A percentile compares a stretch with the other conserved stretches of the same genome.
Evolutionary conservation across 495 filamentous ascomycete genomes (phyloP).

Genomic region (Pseudomonodictys pantanalensis): DNA sequence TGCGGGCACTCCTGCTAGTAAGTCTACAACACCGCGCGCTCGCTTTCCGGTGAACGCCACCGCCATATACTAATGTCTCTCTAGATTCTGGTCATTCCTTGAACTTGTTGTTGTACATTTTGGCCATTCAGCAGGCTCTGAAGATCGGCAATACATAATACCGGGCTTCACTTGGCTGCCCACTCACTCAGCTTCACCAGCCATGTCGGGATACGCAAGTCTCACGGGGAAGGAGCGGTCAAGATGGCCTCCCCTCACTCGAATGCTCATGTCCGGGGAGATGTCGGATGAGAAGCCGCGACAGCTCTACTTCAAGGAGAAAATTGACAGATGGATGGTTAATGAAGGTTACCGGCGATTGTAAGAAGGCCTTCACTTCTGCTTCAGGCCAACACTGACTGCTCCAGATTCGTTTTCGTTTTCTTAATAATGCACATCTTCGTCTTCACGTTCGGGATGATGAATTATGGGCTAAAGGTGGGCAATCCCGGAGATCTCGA

Average conservation of each 20-base stretch:
- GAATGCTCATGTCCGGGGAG: constrained; percentile 48
- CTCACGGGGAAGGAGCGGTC: constrained; percentile 38
- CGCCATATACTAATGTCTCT: constrained; percentile 7
- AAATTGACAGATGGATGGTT: constrained; percentile 63
- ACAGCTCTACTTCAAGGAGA: constrained; percentile 53
- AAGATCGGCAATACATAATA: constrained; percentile 31
- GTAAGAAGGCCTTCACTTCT: constrained; percentile 41
- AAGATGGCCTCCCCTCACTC: constrained; percentile 40
- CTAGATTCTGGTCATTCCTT: constrained; percentile 33
- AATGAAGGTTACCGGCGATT: constrained; percentile 74
- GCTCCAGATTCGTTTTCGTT: constrained; percentile 62
- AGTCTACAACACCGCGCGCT: constrained; percentile 4
- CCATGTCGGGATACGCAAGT: constrained; percentile 28
- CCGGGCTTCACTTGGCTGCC: background rate
- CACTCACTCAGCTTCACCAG: background rate
- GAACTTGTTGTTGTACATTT: constrained; percentile 4
- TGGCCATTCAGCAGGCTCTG: constrained; percentile 38
- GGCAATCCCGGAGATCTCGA: background rate
- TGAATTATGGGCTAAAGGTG: constrained; percentile 68
- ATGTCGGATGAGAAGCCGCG: constrained; percentile 63
- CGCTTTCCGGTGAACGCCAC: constrained; percentile 8
- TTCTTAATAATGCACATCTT: constrained; percentile 65
- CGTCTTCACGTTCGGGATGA: constrained; percentile 70
- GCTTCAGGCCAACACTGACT: constrained; percentile 11
- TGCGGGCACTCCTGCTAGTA: constrained; percentile 34